Base-by-base conservation (phyloP, 352 stramenopile genomes). In the Globisporangium cylindrosporum region DNA sequence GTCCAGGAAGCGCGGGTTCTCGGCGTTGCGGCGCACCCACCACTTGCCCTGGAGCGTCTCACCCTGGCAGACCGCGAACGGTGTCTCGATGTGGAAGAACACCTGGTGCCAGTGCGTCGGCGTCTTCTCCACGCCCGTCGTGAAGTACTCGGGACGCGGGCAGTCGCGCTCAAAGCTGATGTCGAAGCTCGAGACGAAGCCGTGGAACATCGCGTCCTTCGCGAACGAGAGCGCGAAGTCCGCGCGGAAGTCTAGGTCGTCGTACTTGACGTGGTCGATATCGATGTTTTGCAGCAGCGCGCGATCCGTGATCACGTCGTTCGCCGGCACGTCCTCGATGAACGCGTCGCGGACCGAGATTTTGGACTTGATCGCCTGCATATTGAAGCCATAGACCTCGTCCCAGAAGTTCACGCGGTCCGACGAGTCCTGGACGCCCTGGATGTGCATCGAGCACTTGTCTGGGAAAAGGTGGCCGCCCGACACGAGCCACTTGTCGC, bases 31-130 rank as follows among this genome's bases (percentile, higher is more conserved):
- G 43, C 82, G 81, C 70, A 93, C 84, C 69, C 77, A 87, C 81
- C 97, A 95, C 65, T 90, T 97, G 25, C 94, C 95, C 15, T 73
- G 68, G 32, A 98, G 69, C 48, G 65, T 46, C n/a, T 98, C 91
- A 29, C 91, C 92, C 24, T 80, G 72, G 48, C 75, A 73, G 14
- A 97, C 87, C 0, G 66, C 68, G 57, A 98, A 86, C 9, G 91
- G 84, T 43, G 90, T 76, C 38, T 84, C 78, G n/a, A 98, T 64
- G 76, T 98, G 98, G 72, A 99, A 98, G n/a, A 98, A 94, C 15
- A 97, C 97, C 73, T 99, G 98, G 75, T 99, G 99, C 98, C 98
- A 99, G 78, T 99, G 98, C 10, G 98, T 99, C 63, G 98, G 97
- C 22, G 86, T 91, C 56, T 79, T 90, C 67, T 94, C 83, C 15